phyloP scores from a whole-genome alignment of 169 alveolate genomes.

The Plasmodium yoelii region DNA sequence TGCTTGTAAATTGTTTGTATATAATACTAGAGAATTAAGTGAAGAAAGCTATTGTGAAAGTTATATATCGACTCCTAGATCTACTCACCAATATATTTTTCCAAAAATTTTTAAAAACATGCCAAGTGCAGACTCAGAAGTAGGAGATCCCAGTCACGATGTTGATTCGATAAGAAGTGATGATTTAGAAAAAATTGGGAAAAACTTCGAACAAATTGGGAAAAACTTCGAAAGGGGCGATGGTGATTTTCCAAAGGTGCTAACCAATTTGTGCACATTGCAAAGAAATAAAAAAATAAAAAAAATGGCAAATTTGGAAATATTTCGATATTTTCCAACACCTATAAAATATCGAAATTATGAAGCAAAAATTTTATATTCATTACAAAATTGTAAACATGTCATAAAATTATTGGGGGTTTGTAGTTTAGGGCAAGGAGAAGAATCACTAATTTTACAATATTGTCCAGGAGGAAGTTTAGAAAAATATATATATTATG shows the following conservation, averaged over 20 bases:
- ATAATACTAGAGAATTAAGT: constrained; percentile 37
- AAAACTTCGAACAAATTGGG: too few species aligned
- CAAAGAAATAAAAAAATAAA: constrained; percentile 76
- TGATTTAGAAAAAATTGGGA: too few species aligned
- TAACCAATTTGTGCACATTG: constrained; percentile 33
- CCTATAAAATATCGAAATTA: constrained; percentile 80
- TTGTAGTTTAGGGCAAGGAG: constrained; percentile 77
- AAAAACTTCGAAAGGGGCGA: too few species aligned
- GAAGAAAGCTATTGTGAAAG: constrained; percentile 74
- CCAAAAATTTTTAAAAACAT: constrained; percentile 36
- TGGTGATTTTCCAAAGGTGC: too few species aligned
- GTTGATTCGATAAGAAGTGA: too few species aligned
- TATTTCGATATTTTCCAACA: constrained; percentile 80
- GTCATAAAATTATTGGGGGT: constrained; percentile 78
- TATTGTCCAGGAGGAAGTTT: constrained; percentile 82
- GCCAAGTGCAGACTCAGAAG: neutral
- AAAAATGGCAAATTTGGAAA: constrained; percentile 65
- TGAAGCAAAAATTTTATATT: constrained; percentile 79
- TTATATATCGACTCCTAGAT: constrained; percentile 70
- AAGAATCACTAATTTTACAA: constrained; percentile 77
- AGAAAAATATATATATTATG: constrained; percentile 76
- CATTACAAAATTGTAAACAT: constrained; percentile 65
- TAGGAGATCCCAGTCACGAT: neutral
- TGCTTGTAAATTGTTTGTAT: constrained; percentile 77
- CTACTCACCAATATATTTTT: constrained; percentile 49